Base-by-base conservation (phyloP, 2,329 filamentous ascomycete species). In the Microsporum canis region DNA sequence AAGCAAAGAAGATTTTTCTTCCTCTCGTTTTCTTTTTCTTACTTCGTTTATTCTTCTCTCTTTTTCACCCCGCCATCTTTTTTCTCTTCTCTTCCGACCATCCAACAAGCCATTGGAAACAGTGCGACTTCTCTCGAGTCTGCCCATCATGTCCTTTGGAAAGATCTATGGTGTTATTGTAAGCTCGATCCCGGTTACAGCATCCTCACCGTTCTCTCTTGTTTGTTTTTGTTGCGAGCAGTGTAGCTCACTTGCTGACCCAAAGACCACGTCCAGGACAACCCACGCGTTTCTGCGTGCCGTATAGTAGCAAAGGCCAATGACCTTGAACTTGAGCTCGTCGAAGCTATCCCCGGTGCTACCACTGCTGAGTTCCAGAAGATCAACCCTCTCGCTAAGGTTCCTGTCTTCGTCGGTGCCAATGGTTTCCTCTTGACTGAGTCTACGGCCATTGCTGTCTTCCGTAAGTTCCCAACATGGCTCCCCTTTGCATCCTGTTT, bases 221-320 rank as follows among this genome's bases (percentile, higher is more conserved):
- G 6, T 51, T 47, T 17, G 38, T 31, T 41, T 33, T 17, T 17
- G 1, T 36, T 36, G 33, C 51, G 4, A 8, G 12, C 51, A 17
- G 56, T 55, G 29, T 55, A 55, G 17, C 51, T 38, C 31, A 36
- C 38, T 23, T 56, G 23, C 47, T 58, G 17, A 51, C 45, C 10
- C 27, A 27, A 51, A 51, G 27, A 43, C 27, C 69, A 58, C 61
- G 59, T 61, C 63, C 74, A 96, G 91, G 84, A 83, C 75, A 96
- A 96, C 84, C 82, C 88, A 78, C 91, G 92, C 82, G 88, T 88
- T 77, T 88, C 88, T 73, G 86, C 87, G 76, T 88, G 96, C 78
- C 85, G 87, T 77, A 91, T 89, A 71, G 89, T 96, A 74, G 94
- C 94, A 71, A 97, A 99, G 87, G 91, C 90, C 81, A 97, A 97